Evolutionary conservation across 1,284 basidiomycete genomes (phyloP), one percentile per base, ranked within the genome.

Genomic region (Schizophyllum amplum): DNA sequence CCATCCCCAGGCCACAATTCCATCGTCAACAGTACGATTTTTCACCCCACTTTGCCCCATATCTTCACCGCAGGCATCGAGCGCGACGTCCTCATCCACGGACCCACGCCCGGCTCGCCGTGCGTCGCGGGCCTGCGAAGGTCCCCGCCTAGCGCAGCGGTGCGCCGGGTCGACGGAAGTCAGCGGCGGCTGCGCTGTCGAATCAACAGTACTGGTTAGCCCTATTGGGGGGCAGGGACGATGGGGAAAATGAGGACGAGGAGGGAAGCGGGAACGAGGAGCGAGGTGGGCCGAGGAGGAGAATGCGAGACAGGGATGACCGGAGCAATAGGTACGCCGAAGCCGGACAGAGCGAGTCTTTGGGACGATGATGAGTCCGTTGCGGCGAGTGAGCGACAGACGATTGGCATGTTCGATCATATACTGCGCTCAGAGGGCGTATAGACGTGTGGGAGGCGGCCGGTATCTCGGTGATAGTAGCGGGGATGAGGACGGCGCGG

Each of bases 31-130:
- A 81, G 80, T 0, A 74, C 81, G 2, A 68, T 87, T 26, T 81
- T 90, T 59, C 90, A 92, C 65, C 88, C 90, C 1, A 71, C 78
- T n/a, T 72, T 85, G 27, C 78, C 85, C 3, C 76, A 85, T 55
- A 71, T 89, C 24, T 76, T 80, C 46, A 88, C 87, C 2, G 75
- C 83, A 1, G 89, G 89, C 1, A 79, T 92, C 26, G 90, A 92
- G 65, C 80, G 81, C 24, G 71, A 81, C 60, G 75, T 91, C 46
- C 64, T 83, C n/a, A 68, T 90, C 3, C 90, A 91, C 84, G 4
- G 82, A 20, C 48, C 48, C 15, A 22, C 24, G 21, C 5, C 20
- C 3, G 48, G 24, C 13, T 21, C 48, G 20, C 21, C 48, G 48
- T 50, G 48, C 48, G 48, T 50, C 15, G 21, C 48, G 48, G 5